These are phyloP conservation scores for Acorus gramineus DNA, from an alignment of 106 monocot species.

Conservation along the genomic window DNA sequence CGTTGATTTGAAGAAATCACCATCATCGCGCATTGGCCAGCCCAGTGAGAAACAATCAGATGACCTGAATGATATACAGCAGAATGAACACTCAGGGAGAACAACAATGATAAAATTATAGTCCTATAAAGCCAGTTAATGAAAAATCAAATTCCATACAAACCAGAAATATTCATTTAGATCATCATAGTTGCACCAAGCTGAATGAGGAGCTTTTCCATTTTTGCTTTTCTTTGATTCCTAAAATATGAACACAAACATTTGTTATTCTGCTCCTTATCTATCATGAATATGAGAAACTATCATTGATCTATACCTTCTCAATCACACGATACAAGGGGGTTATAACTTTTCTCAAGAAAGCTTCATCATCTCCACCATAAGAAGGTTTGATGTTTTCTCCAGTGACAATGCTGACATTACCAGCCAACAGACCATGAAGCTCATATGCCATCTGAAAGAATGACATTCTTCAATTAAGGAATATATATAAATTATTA, in stretches of 20 bases:
- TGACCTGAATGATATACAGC: slow-evolving; percentile 37
- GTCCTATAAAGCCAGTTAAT: neutral
- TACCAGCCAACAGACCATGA: slow-evolving; percentile 80
- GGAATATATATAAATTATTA: neutral
- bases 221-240: slow-evolving; percentile 83
- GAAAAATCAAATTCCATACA: slow-evolving; percentile 1
- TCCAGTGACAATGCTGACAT: slow-evolving; percentile 93
- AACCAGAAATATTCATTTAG: slow-evolving; percentile 99
- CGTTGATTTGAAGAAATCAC: slow-evolving; percentile 79
- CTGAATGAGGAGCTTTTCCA: slow-evolving; percentile 84
- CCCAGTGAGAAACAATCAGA: slow-evolving; percentile 91
- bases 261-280: neutral
- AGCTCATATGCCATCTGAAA: slow-evolving; percentile 97
- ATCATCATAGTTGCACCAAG: slow-evolving; percentile 99
- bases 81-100: slow-evolving; percentile 1
- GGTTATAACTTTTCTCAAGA: slow-evolving; percentile 82
- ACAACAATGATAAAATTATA: neutral
- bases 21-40: slow-evolving; percentile 97
- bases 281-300: neutral
- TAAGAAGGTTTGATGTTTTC: slow-evolving; percentile 91
- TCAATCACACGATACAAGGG: slow-evolving; percentile 93
- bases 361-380: slow-evolving; percentile 94
- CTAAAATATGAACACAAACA: slow-evolving; percentile 28
- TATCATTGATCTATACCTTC: slow-evolving; percentile 32
- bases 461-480: slow-evolving; percentile 1